Conservation (phyloP, 345 rosid genomes). For the Linum trigynum region DNA sequence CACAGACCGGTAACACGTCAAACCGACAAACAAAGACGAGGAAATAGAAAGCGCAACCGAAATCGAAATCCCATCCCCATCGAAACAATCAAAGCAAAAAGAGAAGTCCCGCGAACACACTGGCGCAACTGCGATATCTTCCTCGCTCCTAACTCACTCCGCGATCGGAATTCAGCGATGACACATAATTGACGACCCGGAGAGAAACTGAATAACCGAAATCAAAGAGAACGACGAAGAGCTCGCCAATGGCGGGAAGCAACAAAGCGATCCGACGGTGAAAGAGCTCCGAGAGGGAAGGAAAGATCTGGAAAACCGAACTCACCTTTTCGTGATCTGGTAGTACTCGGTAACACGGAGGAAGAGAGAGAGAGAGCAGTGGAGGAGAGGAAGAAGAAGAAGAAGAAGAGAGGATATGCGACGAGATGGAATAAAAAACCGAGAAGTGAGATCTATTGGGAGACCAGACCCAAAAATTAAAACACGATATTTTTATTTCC, state of each 20-base stretch:
- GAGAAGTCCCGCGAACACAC: too few relatives aligned
- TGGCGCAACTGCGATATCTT: too few relatives aligned
- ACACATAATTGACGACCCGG: too few relatives aligned
- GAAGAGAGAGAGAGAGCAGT: background rate
- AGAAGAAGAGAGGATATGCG: too few relatives aligned
- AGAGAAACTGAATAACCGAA: background rate
- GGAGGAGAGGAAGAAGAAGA: background rate
- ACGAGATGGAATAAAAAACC: too few relatives aligned
- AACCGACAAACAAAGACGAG: too few relatives aligned
- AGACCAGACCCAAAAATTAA: background rate
- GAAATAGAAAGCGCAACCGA: too few relatives aligned
- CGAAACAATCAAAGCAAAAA: too few relatives aligned
- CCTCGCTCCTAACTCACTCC: too few relatives aligned
- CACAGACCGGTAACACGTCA: too few relatives aligned
- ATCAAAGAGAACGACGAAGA: background rate
- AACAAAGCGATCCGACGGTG: background rate
- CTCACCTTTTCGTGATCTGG: background rate
- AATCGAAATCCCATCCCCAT: too few relatives aligned
- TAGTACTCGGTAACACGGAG: background rate
- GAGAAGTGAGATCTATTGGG: background rate
- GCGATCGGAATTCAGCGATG: too few relatives aligned
- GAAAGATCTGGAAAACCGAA: background rate
- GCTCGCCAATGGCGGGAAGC: background rate
- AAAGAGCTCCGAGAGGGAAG: background rate
- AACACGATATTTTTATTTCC: background rate